Conservation (phyloP, 192 early-diverging fungal genomes). For the Physocladia obscura region DNA sequence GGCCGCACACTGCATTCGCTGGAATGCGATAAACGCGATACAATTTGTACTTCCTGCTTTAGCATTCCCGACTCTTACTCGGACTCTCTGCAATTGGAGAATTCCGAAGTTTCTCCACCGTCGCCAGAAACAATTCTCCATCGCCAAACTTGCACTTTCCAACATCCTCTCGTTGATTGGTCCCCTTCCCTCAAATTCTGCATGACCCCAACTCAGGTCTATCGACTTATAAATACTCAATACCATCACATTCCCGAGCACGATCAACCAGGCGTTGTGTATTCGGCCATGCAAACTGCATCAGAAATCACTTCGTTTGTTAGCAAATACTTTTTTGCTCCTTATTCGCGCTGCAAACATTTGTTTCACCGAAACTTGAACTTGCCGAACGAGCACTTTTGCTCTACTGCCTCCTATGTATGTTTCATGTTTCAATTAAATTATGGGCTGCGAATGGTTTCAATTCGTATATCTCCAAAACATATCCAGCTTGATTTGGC, state of each 20-base stretch:
- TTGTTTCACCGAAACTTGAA: conserved; percentile 1
- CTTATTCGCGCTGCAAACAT: not conserved
- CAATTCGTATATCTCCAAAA: conserved; percentile 2
- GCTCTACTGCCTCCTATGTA: not conserved
- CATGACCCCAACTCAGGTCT: not conserved
- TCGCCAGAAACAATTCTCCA: not conserved
- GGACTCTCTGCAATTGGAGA: not conserved
- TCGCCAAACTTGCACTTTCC: not conserved
- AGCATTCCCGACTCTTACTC: not conserved
- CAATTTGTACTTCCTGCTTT: not conserved
- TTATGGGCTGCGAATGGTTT: conserved; percentile 15
- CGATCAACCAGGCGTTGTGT: too few species aligned
- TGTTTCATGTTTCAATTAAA: conserved; percentile 23
- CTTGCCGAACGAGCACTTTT: not conserved
- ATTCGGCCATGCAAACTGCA: conserved; percentile 14
- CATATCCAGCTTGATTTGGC: not conserved
- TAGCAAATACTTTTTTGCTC: conserved; percentile 13
- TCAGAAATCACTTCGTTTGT: conserved; percentile 15
- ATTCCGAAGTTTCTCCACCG: too few species aligned
- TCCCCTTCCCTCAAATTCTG: not conserved
- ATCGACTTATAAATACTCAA: too few species aligned
- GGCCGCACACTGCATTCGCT: not conserved
- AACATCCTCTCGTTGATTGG: conserved; percentile 1
- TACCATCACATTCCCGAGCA: too few species aligned
- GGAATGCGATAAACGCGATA: not conserved